Evolutionary conservation across 495 filamentous ascomycete genomes (phyloP), one percentile per base, ranked within the genome.

Genomic region (Echria macrotheca): DNA sequence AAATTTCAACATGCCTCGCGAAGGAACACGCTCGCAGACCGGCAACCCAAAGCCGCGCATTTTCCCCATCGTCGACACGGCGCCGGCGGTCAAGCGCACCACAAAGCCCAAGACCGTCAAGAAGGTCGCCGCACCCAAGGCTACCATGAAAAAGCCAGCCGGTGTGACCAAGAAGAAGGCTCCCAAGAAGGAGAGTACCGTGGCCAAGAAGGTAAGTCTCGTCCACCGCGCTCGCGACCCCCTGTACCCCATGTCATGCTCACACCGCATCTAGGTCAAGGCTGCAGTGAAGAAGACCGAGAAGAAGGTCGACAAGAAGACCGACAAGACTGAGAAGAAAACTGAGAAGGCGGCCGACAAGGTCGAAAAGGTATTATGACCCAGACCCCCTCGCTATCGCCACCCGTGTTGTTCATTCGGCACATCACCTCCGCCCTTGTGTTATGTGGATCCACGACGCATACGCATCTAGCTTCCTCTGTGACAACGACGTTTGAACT

Each of bases 91-190:
- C 55, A 73, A 69, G 62, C 67, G 72, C 49, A 70, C 66, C 55
- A 55, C 69, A 18, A 67, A 60, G 46, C 45, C 61, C 46, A 73
- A 72, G 68, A 57, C 60, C 40, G 42, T 35, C 40, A 73, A 70
- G 64, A 64, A 60, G 44, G 31, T 44, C 26, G 64, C 57, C 5
- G 56, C 22, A 53, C 50, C 58, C 38, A 68, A 67, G 63, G 57
- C 60, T 11, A 57, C 63, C 9, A 63, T 63, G 23, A 77, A 72
- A 64, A 79, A 79, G 63, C 74, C 75, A 12, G 54, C 64, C 25
- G 76, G 74, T 46, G 74, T 77, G 22, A 74, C 69, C 51, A 79
- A 79, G 69, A 76, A 74, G 68, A 75, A 74, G 64, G 63, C 68
- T 3, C 64, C 73, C 4, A 73, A 72, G 60, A 77, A 77, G 65